Conservation (phyloP, 192 early-diverging fungal genomes). For the Diversispora epigaea region DNA sequence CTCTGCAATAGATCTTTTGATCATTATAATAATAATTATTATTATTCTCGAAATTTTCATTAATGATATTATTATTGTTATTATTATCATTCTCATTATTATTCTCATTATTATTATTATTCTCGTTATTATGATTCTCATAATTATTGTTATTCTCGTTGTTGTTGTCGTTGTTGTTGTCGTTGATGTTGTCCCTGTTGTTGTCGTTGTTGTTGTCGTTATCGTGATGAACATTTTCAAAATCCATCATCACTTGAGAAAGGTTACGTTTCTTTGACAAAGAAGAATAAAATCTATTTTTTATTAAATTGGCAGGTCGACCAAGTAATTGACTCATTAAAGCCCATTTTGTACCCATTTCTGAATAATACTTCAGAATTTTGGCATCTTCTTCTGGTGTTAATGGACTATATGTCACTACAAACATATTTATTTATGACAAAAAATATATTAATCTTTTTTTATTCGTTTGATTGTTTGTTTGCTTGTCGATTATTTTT, state of each 20-base stretch:
- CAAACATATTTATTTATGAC: neutral
- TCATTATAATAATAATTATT: too few species aligned
- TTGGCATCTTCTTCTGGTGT: constrained; percentile 18
- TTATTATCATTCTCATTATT: too few species aligned
- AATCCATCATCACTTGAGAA: neutral
- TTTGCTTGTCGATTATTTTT: neutral
- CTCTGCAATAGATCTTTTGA: too few species aligned
- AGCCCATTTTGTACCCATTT: constrained; percentile 30
- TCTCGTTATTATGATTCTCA: too few species aligned
- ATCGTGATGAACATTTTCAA: neutral
- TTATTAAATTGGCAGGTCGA: constrained; percentile 27
- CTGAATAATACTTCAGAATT: constrained; percentile 7
- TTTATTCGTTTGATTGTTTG: too few species aligned
- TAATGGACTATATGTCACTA: constrained; percentile 19
- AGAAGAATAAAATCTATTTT: constrained; percentile 31
- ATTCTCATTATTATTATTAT: too few species aligned
- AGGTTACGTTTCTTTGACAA: constrained; percentile 23
- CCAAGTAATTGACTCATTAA: constrained; percentile 15
- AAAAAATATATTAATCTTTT: neutral
- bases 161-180: neutral
- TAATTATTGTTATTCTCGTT: too few species aligned
- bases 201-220: neutral
- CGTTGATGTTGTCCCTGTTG: too few species aligned
- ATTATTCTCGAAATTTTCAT: too few species aligned
- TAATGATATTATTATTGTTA: too few species aligned